Base-by-base conservation (phyloP, 345 rosid genomes). In the Bruguiera gymnorhiza region DNA sequence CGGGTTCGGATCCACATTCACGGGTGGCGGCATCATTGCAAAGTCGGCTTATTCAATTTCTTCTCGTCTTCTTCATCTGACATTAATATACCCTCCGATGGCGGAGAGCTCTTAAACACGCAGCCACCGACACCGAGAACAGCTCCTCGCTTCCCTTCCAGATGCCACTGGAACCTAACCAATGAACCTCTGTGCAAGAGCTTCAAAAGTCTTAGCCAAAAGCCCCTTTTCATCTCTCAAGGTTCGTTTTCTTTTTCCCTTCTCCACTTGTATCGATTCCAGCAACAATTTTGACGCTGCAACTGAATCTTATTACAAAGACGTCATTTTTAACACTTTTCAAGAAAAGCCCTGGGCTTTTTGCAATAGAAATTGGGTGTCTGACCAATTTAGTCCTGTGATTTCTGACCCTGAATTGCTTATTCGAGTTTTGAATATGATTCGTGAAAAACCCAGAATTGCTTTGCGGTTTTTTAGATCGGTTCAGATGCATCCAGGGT, bases 151-250 rank as follows among this genome's bases (percentile, higher is more conserved):
- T 7, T 64, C 57, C 6, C 68, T 19, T 0, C 16, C 56, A 59
- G 36, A 62, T 70, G 66, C 31, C 24, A 18, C 67, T 13, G 15
- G 10, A 70, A 31, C 6, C 34, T 83, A 76, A 74, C 83, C 96
- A 78, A 89, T 87, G 96, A 86, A 76, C 83, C 82, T 85, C 79
- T 76, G 82, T 72, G 73, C 68, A 67, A 78, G 87, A 85, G 85
- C 85, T 78, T 82, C 89, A 70, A 87, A 81, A 84, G 81, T 86
- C 76, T 81, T 81, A 63, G 70, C 72, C 29, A 34, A 74, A 13
- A 70, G 68, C 39, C 66, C 55, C 37, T 75, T 24, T 70, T 74
- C 50, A 52, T 1, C 63, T 65, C 53, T 76, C 76, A 78, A 85
- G 77, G 73, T 81, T 31, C 83, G 80, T 30, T 72, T 70, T 77